Evolutionary conservation across 257 asterid species (phyloP).

Genomic region (Scutellaria baicalensis): DNA sequence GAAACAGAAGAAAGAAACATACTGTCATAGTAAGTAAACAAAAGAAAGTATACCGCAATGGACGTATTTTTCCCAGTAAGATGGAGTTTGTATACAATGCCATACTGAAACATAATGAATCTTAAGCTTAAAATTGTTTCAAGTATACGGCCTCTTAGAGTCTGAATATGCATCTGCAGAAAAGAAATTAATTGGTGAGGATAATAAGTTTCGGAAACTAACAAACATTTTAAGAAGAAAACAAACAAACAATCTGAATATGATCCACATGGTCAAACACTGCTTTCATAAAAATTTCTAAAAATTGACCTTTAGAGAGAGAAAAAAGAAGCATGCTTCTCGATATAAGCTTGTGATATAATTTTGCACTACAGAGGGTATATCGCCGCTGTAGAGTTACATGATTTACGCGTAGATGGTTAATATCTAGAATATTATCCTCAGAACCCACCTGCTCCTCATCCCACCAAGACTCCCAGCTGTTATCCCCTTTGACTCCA

Average conservation of each 20-base stretch:
- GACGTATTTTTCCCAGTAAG: constrained; percentile 74
- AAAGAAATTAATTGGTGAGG: constrained; percentile 6
- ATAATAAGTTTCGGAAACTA: not conserved
- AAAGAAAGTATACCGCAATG: constrained; percentile 60
- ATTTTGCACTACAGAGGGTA: not conserved
- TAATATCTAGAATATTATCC: constrained; percentile 2
- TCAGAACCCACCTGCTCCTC: constrained; percentile 79
- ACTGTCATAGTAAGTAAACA: not conserved
- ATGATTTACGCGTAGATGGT: not conserved
- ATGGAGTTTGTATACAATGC: constrained; percentile 88
- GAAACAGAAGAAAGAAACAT: not conserved
- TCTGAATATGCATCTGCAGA: constrained; percentile 86
- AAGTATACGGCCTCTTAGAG: constrained; percentile 90
- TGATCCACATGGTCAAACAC: not conserved
- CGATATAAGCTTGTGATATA: not conserved
- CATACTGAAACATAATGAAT: constrained; percentile 86
- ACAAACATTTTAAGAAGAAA: not conserved
- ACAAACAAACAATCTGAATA: not conserved
- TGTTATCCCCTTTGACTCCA: constrained; percentile 85
- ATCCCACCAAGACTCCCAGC: constrained; percentile 99
- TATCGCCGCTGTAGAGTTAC: not conserved
- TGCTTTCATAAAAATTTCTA: not conserved
- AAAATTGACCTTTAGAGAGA: not conserved
- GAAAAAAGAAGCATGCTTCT: not conserved
- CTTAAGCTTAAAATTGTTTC: constrained; percentile 94